phyloP scores from a whole-genome alignment of 805 yeast genomes.

The Candida yuanshanica region DNA sequence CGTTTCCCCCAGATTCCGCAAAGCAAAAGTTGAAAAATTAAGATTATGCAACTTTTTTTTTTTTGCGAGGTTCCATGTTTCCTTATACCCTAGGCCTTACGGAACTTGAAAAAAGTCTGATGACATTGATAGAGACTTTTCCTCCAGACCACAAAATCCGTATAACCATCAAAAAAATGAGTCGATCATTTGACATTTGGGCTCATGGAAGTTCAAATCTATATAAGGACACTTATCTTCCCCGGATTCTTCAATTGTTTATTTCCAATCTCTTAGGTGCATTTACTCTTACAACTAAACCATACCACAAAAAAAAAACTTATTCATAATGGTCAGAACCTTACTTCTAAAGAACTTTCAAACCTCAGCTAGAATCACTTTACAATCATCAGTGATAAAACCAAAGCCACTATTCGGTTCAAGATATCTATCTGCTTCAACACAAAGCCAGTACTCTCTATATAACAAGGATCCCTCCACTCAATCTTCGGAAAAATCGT shows the following conservation, averaged over 20 bases:
- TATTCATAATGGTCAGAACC: constrained; percentile 11
- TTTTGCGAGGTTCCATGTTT: neutral
- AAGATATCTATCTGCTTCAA: constrained; percentile 10
- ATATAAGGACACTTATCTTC: constrained; percentile 2
- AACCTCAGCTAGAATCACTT: constrained; percentile 22
- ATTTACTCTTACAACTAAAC: neutral
- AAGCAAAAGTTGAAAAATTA: neutral
- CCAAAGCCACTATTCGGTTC: constrained; percentile 13
- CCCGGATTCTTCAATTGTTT: neutral
- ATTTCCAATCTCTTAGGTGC: neutral
- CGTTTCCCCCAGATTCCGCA: neutral
- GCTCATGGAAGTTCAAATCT: neutral
- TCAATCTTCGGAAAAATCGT: constrained; percentile 6
- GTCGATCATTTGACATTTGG: neutral
- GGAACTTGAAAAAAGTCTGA: too few relatives aligned
- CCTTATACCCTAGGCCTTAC: neutral
- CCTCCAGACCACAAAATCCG: too few relatives aligned
- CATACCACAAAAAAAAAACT: neutral
- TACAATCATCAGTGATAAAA: constrained; percentile 11
- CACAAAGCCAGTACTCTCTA: constrained; percentile 16
- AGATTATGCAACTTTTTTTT: neutral
- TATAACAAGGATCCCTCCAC: constrained; percentile 19
- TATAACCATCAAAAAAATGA: neutral
- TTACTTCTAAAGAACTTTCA: constrained; percentile 21
- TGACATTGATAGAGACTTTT: too few relatives aligned